Base-by-base conservation (phyloP, 164 flowering plant genomes). In the Chimonanthus praecox region DNA sequence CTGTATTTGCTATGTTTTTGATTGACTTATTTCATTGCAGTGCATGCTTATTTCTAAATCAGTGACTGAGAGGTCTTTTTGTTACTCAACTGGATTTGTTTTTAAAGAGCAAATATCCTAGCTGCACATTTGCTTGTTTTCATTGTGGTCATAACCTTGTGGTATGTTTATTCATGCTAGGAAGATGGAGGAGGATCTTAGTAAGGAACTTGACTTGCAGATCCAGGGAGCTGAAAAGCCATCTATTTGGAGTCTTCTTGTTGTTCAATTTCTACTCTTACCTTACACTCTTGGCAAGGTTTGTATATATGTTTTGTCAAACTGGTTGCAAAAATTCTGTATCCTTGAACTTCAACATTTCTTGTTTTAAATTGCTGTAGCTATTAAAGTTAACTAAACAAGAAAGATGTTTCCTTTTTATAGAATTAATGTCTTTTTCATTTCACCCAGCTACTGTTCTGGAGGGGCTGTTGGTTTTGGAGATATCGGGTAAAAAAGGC, bases 231-330 rank as follows among this genome's bases (percentile, higher is more conserved):
- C 97, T 67, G 96, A 89, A 74, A 92, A 86, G 75, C 98, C 99
- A 33, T 87, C 92, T 5, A 16, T 89, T 43, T 95, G 99, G 99
- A 86, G 76, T 60, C 90, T 93, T 75, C 20, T 93, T 66, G 97
- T 83, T 18, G 81, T 93, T 70, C 92, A 84, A 58, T 82, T 92
- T 63, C 47, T 95, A 4, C 93, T 93, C 67, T 79, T 95, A 4
- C 99, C 99, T 16, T 93, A 95, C 81, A 92, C 94, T 44, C 70
- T 90, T 58, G 84, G 87, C 83, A 95, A 93, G 98, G 99, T 93
- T 72, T 72, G 77, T 73, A 3, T 70, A 49, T 67, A 48, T 18
- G 4, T 72, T 16, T 54, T 33, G 6, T 21, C 7, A 15, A 49
- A 16, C 66, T 44, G 48, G 13, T 45, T 67, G 47, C 10, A 6